These are phyloP conservation scores for Phyllostachys edulis DNA, from an alignment of 176 grass and related monocot genomes.

Conservation along the genomic window DNA sequence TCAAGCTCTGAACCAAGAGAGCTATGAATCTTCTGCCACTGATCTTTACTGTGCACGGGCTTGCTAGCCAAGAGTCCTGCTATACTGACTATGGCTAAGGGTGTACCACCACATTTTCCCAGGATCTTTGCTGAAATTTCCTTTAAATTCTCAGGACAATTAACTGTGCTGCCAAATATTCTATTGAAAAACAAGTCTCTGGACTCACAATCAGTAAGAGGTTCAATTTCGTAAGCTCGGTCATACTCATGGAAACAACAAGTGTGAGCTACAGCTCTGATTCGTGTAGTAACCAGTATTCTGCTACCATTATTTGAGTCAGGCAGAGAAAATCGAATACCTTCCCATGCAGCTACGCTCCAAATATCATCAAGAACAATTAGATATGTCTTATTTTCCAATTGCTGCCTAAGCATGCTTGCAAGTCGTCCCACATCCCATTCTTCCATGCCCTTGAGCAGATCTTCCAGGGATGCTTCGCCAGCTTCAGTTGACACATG, in stretches of 20 bases:
- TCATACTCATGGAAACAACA: slow-evolving; percentile 43
- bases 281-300: slow-evolving; percentile 44
- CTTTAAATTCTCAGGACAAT: not conserved
- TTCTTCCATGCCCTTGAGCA: slow-evolving; percentile 36
- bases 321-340: slow-evolving; percentile 30
- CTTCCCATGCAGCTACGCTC: slow-evolving; percentile 37
- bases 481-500: too few relatives aligned
- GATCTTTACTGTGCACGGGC: slow-evolving; percentile 3
- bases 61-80: slow-evolving; percentile 38
- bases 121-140: slow-evolving; percentile 29
- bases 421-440: slow-evolving; percentile 24
- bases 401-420: not conserved
- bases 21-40: slow-evolving; percentile 20
- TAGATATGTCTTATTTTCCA: slow-evolving; percentile 33
- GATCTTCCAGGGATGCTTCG: not conserved
- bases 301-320: slow-evolving; percentile 38
- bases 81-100: slow-evolving; percentile 42
- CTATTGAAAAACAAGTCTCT: slow-evolving; percentile 33
- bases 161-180: slow-evolving; percentile 25
- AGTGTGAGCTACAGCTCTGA: slow-evolving; percentile 31
- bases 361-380: slow-evolving; percentile 55
- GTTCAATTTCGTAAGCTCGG: slow-evolving; percentile 36
- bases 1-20: slow-evolving; percentile 42
- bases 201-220: slow-evolving; percentile 21
- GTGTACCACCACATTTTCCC: slow-evolving; percentile 28